Conservation (phyloP, 257 asterid species). For the Henckelia pumila region DNA sequence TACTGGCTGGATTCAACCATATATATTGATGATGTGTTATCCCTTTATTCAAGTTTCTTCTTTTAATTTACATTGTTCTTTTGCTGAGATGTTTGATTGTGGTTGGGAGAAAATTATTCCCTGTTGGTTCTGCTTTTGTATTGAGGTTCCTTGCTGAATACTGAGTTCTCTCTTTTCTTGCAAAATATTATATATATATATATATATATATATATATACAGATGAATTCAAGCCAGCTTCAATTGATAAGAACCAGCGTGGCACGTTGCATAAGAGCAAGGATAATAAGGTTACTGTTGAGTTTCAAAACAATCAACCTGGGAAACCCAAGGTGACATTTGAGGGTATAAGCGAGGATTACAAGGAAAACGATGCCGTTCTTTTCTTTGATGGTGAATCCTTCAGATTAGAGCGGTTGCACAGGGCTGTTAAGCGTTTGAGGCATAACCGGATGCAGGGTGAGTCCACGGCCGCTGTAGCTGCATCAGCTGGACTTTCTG, state of each 20-base stretch:
- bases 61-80: not conserved
- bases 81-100: constrained; percentile 15
- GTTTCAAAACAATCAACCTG: constrained; percentile 78
- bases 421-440: constrained; percentile 85
- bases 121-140: too few species aligned
- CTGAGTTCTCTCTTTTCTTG: not conserved
- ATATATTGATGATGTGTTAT: constrained; percentile 39
- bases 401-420: constrained; percentile 86
- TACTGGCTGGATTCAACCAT: constrained; percentile 4
- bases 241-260: constrained; percentile 83
- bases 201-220: too few species aligned
- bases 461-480: constrained; percentile 52
- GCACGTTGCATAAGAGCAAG: constrained; percentile 80
- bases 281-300: constrained; percentile 86
- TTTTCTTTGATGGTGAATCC: constrained; percentile 82
- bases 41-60: not conserved
- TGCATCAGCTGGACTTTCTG: constrained; percentile 39
- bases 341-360: constrained; percentile 93
- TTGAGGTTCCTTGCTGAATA: not conserved
- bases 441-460: constrained; percentile 73
- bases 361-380: constrained; percentile 91
- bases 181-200: not conserved
- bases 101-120: not conserved
- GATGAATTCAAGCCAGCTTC: constrained; percentile 99
- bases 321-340: constrained; percentile 81